Base-by-base conservation (phyloP, 2,329 filamentous ascomycete genomes). In the Colletotrichum karsti region DNA sequence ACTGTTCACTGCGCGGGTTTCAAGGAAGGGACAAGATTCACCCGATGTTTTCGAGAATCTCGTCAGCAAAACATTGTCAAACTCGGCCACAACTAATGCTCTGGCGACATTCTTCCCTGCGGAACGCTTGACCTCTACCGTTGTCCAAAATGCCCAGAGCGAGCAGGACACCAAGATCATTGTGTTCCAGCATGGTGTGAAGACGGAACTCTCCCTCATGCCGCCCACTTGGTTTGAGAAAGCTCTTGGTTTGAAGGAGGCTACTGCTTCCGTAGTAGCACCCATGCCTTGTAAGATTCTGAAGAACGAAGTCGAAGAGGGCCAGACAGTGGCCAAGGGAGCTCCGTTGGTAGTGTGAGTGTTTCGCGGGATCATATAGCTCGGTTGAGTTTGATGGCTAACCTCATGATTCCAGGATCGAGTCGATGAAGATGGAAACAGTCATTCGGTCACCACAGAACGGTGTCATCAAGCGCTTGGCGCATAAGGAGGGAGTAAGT, bases 281-380 rank as follows among this genome's bases (percentile, higher is more conserved):
- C 96, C 96, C 0, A 99, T 99, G 96, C 96, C 96, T 2, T 98
- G 96, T 82, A 98, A 98, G 82, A 92, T 99, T 26, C 82, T 99
- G 69, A 90, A 93, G 72, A 96, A 98, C 53, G 93, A 97, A 79
- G 94, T 98, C 0, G 82, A 86, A 28, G 94, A 94, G 73, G 96
- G 96, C 0, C 90, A 97, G 71, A 81, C 80, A 51, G 96, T 99
- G 15, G 90, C 90, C 77, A 97, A 95, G 82, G 95, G 95, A 50
- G 90, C 95, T 64, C 90, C 94, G 7, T 82, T 99, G 65, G 93
- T 98, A 12, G 94, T 98, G 83, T 91, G 79, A 85, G 88, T 84
- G 8, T 30, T 33, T 22, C 12, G 3, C 6, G 5, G 22, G 18
- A 20, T n/a, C n/a, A 10, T 9, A n/a, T 4, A 20, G 13, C 20